A percentile compares a stretch with the other conserved stretches of the same genome.
These are phyloP conservation scores for Vigna trinervia DNA, from an alignment of 306 rosid species.

Conservation along the genomic window DNA sequence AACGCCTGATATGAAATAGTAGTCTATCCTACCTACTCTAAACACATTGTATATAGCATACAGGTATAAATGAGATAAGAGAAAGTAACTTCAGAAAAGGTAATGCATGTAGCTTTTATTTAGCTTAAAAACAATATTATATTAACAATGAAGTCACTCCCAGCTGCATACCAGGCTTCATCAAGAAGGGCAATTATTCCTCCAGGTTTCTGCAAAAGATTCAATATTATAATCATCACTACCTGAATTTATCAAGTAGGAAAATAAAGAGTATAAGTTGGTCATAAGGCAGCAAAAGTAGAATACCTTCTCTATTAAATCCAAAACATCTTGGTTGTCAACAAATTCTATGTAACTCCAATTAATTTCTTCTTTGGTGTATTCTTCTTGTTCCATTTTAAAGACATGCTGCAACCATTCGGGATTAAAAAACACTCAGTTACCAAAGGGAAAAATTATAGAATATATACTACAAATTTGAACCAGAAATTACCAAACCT, in stretches of 20 bases:
- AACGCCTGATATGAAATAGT: constrained; percentile 30
- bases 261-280: constrained; percentile 21
- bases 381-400: constrained; percentile 99
- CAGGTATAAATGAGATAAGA: constrained; percentile 6
- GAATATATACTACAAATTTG: constrained; percentile 31
- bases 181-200: constrained; percentile 96
- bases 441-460: constrained; percentile 28
- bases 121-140: constrained; percentile 36
- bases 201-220: constrained; percentile 91
- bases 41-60: constrained; percentile 36
- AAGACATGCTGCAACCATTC: constrained; percentile 87
- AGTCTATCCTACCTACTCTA: constrained; percentile 34
- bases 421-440: constrained; percentile 39
- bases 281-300: constrained; percentile 33
- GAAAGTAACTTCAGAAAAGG: constrained; percentile 10
- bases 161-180: constrained; percentile 96
- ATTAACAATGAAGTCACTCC: constrained; percentile 35
- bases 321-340: constrained; percentile 99
- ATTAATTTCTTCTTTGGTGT: constrained; percentile 92
- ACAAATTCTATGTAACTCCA: constrained; percentile 99
- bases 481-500: constrained; percentile 64
- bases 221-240: constrained; percentile 42
- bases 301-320: constrained; percentile 92
- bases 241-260: constrained; percentile 24
- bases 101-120: constrained; percentile 41